These are phyloP conservation scores for Inga oerstediana DNA, from an alignment of 306 rosid genomes.

Conservation along the genomic window DNA sequence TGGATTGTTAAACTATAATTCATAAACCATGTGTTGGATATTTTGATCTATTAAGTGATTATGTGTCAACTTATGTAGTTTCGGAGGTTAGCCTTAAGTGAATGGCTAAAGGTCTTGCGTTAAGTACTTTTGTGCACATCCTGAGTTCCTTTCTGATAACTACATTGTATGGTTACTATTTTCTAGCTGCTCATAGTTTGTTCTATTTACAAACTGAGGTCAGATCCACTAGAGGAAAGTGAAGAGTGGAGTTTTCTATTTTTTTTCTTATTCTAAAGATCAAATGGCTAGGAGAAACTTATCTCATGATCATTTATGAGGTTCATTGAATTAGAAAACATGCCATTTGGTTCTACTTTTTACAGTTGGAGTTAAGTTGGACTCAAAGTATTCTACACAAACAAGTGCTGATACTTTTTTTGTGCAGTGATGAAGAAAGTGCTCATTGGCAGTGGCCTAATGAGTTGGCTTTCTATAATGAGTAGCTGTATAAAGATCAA, in stretches of 20 bases:
- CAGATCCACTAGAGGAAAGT: background rate
- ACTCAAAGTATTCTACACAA: background rate
- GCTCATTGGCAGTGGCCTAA: slow-evolving; percentile 16
- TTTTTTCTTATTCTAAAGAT: slow-evolving; percentile 1
- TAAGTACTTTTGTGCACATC: background rate
- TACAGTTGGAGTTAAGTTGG: background rate
- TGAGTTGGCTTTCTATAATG: background rate
- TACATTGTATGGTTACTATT: slow-evolving; percentile 25
- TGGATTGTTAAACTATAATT: slow-evolving; percentile 16
- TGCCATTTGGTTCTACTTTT: background rate
- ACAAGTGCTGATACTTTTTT: background rate
- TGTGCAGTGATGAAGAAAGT: slow-evolving; percentile 18
- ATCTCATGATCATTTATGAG: background rate
- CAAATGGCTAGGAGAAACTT: background rate
- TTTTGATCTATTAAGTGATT: slow-evolving; percentile 12
- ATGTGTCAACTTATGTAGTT: background rate
- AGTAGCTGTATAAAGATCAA: background rate
- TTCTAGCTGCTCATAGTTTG: slow-evolving; percentile 3
- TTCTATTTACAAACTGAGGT: slow-evolving; percentile 19
- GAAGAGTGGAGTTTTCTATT: slow-evolving; percentile 11
- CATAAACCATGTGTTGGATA: slow-evolving; percentile 19
- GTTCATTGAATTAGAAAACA: slow-evolving; percentile 18
- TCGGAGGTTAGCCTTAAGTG: background rate
- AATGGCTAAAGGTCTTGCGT: background rate
- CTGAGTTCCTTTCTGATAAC: background rate